Evolutionary conservation across 495 filamentous ascomycete species (phyloP), one percentile per base, ranked within the genome.

Genomic region (Daldinia caldariorum): DNA sequence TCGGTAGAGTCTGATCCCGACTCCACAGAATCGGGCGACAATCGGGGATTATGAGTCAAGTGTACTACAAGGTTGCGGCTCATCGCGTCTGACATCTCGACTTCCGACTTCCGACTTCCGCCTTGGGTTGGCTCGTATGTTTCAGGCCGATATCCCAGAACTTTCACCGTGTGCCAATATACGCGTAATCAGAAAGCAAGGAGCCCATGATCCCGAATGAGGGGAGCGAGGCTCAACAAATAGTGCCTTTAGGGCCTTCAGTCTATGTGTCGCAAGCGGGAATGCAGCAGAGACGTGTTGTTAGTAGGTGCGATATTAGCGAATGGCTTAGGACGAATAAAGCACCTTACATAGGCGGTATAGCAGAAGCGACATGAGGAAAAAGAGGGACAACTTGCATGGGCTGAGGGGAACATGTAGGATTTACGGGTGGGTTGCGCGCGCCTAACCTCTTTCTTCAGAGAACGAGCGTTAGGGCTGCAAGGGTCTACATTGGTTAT

Each of bases 181-280:
- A 66, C 41, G 58, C 70, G 61, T 49, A 50, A 51, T 66, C 57
- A 45, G 45, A 59, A 68, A 61, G 45, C 70, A 72, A 66, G 65
- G 65, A 72, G 70, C 70, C 70, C 70, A 72, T 72, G 65, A 72
- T 72, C 65, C 70, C 61, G 45, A 62, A 59, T 66, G 59, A 37
- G 65, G 53, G 53, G 70, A 62, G 61, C 53, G 54, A 45, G 61
- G 70, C 65, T 65, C 65, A 38, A 37, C 45, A 53, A 35, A 47
- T 58, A 31, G 31, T 56, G 18, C 20, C 54, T 60, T 57, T 47
- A 39, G 43, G 10, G 1, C 34, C 16, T 47, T 47, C 10, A 22
- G 13, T 37, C 58, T 63, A 64, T 56, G 43, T 7, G 34, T 35
- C 34, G 34, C 34, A 35, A 10, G 6, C 6, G 34, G 34, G 59